Evolutionary conservation across 805 yeast species (phyloP), one percentile per base, ranked within the genome.

Genomic region (Schwanniomyces vanrijiae): DNA sequence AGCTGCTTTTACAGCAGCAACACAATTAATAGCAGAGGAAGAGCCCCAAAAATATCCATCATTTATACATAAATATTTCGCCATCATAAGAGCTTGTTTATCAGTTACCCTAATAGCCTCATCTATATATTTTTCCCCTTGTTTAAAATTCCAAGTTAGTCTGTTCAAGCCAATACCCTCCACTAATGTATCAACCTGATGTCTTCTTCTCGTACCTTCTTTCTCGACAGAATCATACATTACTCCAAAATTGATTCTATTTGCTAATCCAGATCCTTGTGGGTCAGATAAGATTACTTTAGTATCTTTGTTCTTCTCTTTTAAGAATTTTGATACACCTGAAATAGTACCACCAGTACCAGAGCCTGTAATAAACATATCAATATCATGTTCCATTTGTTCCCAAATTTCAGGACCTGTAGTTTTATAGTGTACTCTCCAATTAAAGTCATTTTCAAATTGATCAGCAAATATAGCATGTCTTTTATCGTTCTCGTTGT

Each of bases 311-410:
- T 72, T 58, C 31, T 70, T 61, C 39, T 48, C 43, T 94, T 87
- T 87, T 55, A 92, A 72, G 65, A 74, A 94, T 49, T 75, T 77
- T 1, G 96, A 81, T 11, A 90, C 92, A 24, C 99, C 99, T 4
- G 96, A 76, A 42, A 92, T 90, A 1, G 99, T 94, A 34, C 99
- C 99, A 64, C 96, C 99, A 0, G 99, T 92, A 9, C 99, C 99
- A 28, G 96, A 88, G 0, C 98, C 98, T 2, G 92, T 80, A 37
- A 94, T 83, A 62, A 92, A 90, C 42, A 76, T 83, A 61, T 90
- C 95, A 7, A 92, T 58, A 1, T 69, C 52, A 11, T 83, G 83
- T 8, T 77, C 70, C 71, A 85, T 75, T 61, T 94, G 98, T 18
- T 65, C 51, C 73, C 78, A 86, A n/a, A 92, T 88, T 25, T 48